phyloP scores from a whole-genome alignment of 1,284 basidiomycete species.

The Peniophora sp. region DNA sequence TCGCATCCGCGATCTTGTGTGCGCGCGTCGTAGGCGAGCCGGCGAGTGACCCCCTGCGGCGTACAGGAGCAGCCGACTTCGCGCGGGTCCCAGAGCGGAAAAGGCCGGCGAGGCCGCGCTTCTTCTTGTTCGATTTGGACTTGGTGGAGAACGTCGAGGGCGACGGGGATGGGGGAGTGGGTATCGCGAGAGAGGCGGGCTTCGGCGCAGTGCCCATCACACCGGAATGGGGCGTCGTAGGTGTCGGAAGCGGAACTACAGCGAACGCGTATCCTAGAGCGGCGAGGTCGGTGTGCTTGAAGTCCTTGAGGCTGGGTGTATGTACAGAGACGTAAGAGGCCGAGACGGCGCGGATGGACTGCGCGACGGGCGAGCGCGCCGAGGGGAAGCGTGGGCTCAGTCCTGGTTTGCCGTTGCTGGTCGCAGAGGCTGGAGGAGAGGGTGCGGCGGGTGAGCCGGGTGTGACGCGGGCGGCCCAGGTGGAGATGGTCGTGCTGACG shows the following conservation, averaged over 20 bases:
- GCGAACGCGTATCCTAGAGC: constrained; percentile 57
- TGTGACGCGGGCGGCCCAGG: constrained; percentile 55
- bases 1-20: constrained; percentile 31
- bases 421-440: constrained; percentile 20
- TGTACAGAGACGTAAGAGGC: constrained; percentile 34
- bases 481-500: constrained; percentile 29
- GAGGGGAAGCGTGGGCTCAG: constrained; percentile 16
- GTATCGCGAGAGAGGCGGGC: constrained; percentile 6
- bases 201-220: constrained; percentile 29
- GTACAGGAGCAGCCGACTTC: neutral
- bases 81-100: neutral
- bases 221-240: constrained; percentile 26
- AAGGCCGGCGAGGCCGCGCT: neutral
- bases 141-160: neutral
- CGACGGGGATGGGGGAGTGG: constrained; percentile 1
- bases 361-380: constrained; percentile 27
- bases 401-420: constrained; percentile 15
- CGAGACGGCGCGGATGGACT: constrained; percentile 23
- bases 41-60: neutral
- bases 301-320: constrained; percentile 31
- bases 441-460: constrained; percentile 56
- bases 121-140: neutral
- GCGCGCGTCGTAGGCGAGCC: constrained; percentile 12
- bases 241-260: constrained; percentile 45
- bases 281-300: constrained; percentile 40